A percentile compares a stretch with the other conserved stretches of the same genome.
Evolutionary conservation across 1,284 basidiomycete genomes (phyloP).

Genomic region (Cryptococcus wingfieldii): DNA sequence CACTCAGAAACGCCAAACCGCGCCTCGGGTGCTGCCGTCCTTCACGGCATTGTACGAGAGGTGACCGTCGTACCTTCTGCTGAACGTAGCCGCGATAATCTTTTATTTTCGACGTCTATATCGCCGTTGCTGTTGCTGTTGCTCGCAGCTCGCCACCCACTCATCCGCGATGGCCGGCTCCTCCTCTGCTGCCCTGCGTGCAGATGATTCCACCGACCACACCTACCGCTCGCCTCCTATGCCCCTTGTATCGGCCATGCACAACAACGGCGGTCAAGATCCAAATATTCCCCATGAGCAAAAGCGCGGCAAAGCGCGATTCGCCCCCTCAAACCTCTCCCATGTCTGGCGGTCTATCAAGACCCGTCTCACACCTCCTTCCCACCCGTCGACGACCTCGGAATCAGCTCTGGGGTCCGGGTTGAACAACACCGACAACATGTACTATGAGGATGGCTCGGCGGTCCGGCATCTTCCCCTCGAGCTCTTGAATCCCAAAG

Average conservation of each 20-base stretch:
- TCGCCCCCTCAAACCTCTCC: conserved; percentile 18
- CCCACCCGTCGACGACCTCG: conserved; percentile 39
- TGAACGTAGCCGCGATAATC: too few relatives aligned
- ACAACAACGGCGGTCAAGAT: neutral
- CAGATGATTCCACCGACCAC: conserved; percentile 6
- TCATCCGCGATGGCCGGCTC: neutral
- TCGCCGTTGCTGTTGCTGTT: too few relatives aligned
- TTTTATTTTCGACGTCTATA: neutral
- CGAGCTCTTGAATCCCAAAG: conserved; percentile 24
- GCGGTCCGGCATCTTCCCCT: conserved; percentile 15
- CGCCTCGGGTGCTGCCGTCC: too few relatives aligned
- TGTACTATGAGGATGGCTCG: conserved; percentile 19
- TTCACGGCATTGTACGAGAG: too few relatives aligned
- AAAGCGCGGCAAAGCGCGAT: conserved; percentile 16
- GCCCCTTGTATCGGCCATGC: conserved; percentile 6
- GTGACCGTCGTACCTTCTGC: too few relatives aligned
- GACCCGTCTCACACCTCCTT: conserved; percentile 25
- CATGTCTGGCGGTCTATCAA: conserved; percentile 20
- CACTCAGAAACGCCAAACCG: too few relatives aligned
- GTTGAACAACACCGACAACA: conserved; percentile 18
- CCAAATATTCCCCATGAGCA: neutral
- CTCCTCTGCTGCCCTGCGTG: conserved; percentile 4
- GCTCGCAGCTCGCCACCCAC: too few relatives aligned
- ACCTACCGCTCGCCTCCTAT: conserved; percentile 4
- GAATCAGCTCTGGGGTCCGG: conserved; percentile 28